Evolutionary conservation across 192 early-diverging fungal genomes (phyloP).

Genomic region (Entomortierella beljakovae): DNA sequence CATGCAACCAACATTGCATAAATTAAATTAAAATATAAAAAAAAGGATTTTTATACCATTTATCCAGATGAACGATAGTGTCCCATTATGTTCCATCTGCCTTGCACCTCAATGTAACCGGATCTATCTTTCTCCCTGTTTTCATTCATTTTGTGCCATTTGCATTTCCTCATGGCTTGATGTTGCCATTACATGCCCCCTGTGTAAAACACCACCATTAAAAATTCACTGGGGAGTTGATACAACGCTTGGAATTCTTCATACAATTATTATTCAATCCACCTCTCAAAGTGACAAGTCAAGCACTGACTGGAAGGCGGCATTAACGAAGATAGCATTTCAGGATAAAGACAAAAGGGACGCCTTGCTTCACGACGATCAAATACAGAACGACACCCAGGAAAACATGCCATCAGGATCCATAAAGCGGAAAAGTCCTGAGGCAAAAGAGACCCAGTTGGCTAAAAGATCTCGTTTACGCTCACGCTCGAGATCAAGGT

Average conservation of each 20-base stretch:
- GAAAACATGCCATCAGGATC: no score
- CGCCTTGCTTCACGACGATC: background rate
- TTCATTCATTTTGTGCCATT: conserved; percentile 40
- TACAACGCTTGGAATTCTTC: conserved; percentile 18
- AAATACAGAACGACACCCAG: no score
- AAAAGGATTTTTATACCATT: no score
- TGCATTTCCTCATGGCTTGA: conserved; percentile 41
- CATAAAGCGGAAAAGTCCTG: no score
- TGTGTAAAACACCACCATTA: conserved; percentile 25
- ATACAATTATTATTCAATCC: conserved; percentile 16
- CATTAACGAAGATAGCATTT: background rate
- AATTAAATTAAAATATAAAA: no score
- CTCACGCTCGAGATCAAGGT: conserved; percentile 7
- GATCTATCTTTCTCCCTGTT: conserved; percentile 36
- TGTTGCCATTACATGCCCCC: conserved; percentile 15
- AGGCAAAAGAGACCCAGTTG: no score
- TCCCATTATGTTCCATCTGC: conserved; percentile 29
- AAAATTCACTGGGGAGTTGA: conserved; percentile 31
- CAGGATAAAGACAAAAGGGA: background rate
- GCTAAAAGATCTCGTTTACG: no score
- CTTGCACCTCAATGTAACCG: conserved; percentile 14
- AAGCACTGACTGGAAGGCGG: background rate
- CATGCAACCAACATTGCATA: no score
- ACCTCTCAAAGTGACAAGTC: background rate
- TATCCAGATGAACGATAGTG: background rate